Conservation (phyloP, 192 early-diverging fungal genomes). For the Rhizoclosmatium globosum region DNA sequence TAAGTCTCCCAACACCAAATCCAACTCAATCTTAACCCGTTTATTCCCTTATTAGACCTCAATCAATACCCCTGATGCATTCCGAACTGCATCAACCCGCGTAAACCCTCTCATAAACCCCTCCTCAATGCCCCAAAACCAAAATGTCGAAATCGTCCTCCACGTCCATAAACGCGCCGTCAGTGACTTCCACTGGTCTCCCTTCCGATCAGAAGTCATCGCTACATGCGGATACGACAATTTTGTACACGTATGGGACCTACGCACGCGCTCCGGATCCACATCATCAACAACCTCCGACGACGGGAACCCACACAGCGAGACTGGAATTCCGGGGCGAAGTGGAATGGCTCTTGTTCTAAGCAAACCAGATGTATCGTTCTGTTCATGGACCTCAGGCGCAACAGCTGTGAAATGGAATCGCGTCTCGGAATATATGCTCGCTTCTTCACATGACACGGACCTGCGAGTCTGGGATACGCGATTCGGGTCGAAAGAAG, state of each 20-base stretch:
- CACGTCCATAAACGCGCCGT: conserved; percentile 60
- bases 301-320: conserved; percentile 6
- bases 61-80: neutral
- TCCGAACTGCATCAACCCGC: neutral
- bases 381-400: conserved; percentile 86
- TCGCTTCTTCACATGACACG: conserved; percentile 88
- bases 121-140: neutral
- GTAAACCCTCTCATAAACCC: neutral
- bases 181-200: conserved; percentile 77
- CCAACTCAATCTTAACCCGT: neutral
- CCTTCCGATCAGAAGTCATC: conserved; percentile 67
- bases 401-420: conserved; percentile 91
- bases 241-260: conserved; percentile 87
- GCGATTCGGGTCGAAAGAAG: conserved; percentile 54
- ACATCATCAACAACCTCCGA: neutral
- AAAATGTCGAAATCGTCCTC: conserved; percentile 34
- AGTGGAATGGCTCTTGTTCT: conserved; percentile 22
- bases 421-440: conserved; percentile 72
- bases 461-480: conserved; percentile 86
- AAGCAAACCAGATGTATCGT: conserved; percentile 69
- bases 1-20: neutral
- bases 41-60: neutral
- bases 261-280: conserved; percentile 53
- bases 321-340: conserved; percentile 13
- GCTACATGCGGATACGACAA: conserved; percentile 74